Conservation (phyloP, 169 alveolate genomes). For the Cryptosporidium baileyi region DNA sequence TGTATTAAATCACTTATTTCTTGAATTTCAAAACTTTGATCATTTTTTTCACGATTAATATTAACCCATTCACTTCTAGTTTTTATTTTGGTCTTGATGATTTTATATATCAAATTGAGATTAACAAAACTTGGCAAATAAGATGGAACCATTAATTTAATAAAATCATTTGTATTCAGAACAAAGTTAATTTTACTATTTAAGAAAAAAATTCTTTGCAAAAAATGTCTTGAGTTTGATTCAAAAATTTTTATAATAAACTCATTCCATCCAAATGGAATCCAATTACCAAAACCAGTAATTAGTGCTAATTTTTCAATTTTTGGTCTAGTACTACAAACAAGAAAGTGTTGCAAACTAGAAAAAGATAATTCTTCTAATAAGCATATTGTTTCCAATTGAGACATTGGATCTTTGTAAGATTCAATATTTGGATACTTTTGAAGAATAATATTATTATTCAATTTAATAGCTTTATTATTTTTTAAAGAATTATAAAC, state of each 20-base stretch:
- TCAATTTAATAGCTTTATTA: background rate
- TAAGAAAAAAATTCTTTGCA: slow-evolving; percentile 31
- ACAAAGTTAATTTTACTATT: background rate
- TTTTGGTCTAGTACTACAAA: slow-evolving; percentile 51
- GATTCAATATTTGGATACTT: slow-evolving; percentile 14
- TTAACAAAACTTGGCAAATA: slow-evolving; percentile 37
- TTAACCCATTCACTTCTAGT: slow-evolving; percentile 66
- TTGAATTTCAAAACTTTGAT: background rate
- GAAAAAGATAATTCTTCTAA: slow-evolving; percentile 57
- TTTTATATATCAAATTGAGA: slow-evolving; percentile 1
- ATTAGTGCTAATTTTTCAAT: slow-evolving; percentile 46
- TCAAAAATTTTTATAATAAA: slow-evolving; percentile 56
- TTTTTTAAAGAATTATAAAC: background rate
- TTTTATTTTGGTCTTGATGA: slow-evolving; percentile 33
- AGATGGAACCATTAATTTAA: slow-evolving; percentile 21
- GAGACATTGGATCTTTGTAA: slow-evolving; percentile 15
- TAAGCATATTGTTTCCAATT: slow-evolving; percentile 30
- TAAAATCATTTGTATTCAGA: background rate
- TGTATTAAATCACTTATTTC: slow-evolving; percentile 2
- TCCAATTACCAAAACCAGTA: slow-evolving; percentile 64
- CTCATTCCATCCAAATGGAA: slow-evolving; percentile 63
- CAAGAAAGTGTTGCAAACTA: slow-evolving; percentile 41
- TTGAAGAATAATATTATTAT: background rate
- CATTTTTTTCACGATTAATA: background rate
- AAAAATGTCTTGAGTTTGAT: slow-evolving; percentile 4